Conservation (phyloP, 768 basidiomycete genomes). For the Stropharia rugosoannulata region DNA sequence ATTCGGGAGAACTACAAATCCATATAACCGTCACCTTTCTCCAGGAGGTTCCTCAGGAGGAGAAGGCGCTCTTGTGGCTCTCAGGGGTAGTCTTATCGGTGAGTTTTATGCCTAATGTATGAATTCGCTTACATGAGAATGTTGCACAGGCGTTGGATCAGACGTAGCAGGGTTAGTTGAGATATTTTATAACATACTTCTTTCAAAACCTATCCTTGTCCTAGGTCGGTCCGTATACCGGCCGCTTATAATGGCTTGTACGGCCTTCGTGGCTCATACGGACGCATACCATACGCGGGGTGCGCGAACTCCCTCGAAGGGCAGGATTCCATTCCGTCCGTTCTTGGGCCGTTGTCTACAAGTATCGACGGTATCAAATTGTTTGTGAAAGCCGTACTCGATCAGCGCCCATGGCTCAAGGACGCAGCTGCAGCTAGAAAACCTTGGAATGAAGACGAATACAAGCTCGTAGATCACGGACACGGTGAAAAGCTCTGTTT, state of each 20-base stretch:
- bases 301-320: slow-evolving; percentile 67
- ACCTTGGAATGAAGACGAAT: slow-evolving; percentile 60
- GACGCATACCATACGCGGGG: slow-evolving; percentile 68
- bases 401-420: slow-evolving; percentile 59
- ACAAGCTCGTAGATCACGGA: slow-evolving; percentile 57
- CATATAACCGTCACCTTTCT: slow-evolving; percentile 68
- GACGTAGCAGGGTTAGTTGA: slow-evolving; percentile 70
- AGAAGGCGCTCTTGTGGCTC: slow-evolving; percentile 73
- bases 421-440: slow-evolving; percentile 62
- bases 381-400: slow-evolving; percentile 68
- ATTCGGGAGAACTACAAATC: slow-evolving; percentile 79
- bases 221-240: slow-evolving; percentile 72
- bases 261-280: slow-evolving; percentile 67
- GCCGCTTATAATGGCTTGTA: slow-evolving; percentile 68
- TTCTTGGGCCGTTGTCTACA: slow-evolving; percentile 70
- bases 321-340: slow-evolving; percentile 68
- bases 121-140: background rate
- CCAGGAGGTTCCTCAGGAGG: slow-evolving; percentile 85
- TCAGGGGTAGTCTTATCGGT: slow-evolving; percentile 47
- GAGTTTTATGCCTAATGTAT: background rate
- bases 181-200: background rate
- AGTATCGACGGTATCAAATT: slow-evolving; percentile 59
- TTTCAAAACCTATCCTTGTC: background rate
- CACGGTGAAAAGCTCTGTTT: slow-evolving; percentile 52
- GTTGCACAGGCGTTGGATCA: slow-evolving; percentile 65